A percentile compares a stretch with the other conserved stretches of the same genome.
These are phyloP conservation scores for Starmerella vaccinii DNA, from an alignment of 805 yeast genomes.

Conservation along the genomic window DNA sequence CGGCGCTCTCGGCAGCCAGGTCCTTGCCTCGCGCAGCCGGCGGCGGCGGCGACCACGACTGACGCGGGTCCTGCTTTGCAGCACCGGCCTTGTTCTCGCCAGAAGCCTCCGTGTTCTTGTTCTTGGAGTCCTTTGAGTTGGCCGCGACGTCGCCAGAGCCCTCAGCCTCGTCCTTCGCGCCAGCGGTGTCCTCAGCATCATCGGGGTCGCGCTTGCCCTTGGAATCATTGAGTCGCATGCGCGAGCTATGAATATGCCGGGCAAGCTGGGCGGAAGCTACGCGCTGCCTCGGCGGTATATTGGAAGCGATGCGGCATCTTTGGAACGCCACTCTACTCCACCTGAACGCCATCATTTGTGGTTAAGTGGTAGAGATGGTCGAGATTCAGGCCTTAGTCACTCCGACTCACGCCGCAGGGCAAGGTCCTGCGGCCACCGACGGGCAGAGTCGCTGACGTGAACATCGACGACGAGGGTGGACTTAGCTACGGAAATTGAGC, in stretches of 20 bases:
- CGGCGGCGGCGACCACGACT: slow-evolving; percentile 8
- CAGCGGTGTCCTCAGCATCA: not conserved
- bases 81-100: not conserved
- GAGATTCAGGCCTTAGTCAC: slow-evolving; percentile 1
- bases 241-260: slow-evolving; percentile 4
- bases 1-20: slow-evolving; percentile 3
- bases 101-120: not conserved
- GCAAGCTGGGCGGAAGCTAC: not conserved
- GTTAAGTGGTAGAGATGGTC: not conserved
- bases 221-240: slow-evolving; percentile 3
- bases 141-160: not conserved
- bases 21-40: slow-evolving; percentile 2
- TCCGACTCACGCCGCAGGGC: not conserved
- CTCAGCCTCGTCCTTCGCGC: not conserved
- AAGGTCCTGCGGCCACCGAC: too few species aligned
- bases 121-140: slow-evolving; percentile 1
- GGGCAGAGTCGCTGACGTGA: too few species aligned
- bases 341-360: slow-evolving; percentile 9
- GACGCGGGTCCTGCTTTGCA: slow-evolving; percentile 1
- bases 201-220: slow-evolving; percentile 5
- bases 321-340: slow-evolving; percentile 12
- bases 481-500: too few species aligned
- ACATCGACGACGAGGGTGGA: too few species aligned
- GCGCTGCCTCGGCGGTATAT: not conserved
- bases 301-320: not conserved